Conservation (phyloP, 2,329 filamentous ascomycete species). For the Botryosphaeria dothidea region DNA sequence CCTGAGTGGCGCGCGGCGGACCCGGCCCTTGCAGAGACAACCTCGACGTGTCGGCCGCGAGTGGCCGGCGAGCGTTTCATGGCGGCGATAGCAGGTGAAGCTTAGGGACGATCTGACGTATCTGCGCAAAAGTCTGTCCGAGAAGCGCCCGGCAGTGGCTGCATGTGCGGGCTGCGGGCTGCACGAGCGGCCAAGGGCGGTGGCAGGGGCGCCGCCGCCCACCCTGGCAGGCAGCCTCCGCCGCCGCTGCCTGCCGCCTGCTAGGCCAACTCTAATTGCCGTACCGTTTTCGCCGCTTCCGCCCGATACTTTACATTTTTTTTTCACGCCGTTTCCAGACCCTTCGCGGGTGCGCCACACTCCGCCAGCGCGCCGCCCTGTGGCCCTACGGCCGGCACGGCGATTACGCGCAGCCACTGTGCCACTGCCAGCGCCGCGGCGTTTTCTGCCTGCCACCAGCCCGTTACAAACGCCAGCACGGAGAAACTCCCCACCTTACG, state of each 20-base stretch:
- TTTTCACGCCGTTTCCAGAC: not conserved
- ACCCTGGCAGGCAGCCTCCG: slow-evolving; percentile 2
- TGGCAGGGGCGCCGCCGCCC: not conserved
- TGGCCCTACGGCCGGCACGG: not conserved
- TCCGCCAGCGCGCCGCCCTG: not conserved
- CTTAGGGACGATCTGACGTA: slow-evolving; percentile 17
- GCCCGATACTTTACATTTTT: not conserved
- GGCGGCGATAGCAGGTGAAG: slow-evolving; percentile 19
- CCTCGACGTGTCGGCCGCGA: slow-evolving; percentile 11
- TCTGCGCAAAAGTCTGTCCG: slow-evolving; percentile 13
- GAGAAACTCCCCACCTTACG: slow-evolving; percentile 12
- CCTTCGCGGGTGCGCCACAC: not conserved
- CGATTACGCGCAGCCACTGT: not conserved
- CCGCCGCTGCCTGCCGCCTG: not conserved
- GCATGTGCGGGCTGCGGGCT: not conserved
- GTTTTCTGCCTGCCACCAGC: not conserved
- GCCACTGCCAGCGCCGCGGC: not conserved
- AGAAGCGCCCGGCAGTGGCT: slow-evolving; percentile 2
- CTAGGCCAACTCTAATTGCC: slow-evolving; percentile 3
- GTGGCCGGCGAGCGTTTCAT: slow-evolving; percentile 19
- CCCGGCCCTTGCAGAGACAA: slow-evolving; percentile 16
- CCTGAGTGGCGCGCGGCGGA: slow-evolving; percentile 17
- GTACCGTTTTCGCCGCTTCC: not conserved
- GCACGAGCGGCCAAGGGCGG: slow-evolving; percentile 14
- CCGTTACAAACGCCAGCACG: not conserved